These are phyloP conservation scores for Pisolithus tinctorius DNA, from an alignment of 768 basidiomycete genomes.

Conservation along the genomic window DNA sequence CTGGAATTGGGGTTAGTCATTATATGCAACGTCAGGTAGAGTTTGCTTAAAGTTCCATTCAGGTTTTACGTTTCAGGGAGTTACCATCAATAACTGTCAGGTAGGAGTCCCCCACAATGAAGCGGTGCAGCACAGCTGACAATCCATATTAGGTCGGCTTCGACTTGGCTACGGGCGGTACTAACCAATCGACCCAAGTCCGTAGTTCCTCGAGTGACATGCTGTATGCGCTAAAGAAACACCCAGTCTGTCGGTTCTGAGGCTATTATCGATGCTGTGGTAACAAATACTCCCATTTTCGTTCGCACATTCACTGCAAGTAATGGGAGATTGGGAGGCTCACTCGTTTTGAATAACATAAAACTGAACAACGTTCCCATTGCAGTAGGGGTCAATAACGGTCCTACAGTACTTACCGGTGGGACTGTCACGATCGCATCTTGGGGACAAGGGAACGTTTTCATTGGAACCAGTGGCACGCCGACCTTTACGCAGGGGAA, in stretches of 20 bases:
- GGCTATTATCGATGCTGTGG: slow-evolving; percentile 27
- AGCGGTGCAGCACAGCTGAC: background rate
- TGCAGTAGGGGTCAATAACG: slow-evolving; percentile 44
- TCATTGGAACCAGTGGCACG: slow-evolving; percentile 39
- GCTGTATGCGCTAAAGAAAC: background rate
- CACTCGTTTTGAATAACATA: slow-evolving; percentile 30
- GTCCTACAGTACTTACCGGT: slow-evolving; percentile 49
- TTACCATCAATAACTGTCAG: slow-evolving; percentile 27
- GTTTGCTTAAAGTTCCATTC: background rate
- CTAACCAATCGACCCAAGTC: slow-evolving; percentile 25
- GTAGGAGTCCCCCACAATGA: slow-evolving; percentile 5
- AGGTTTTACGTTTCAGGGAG: slow-evolving; percentile 31
- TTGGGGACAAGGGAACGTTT: slow-evolving; percentile 48
- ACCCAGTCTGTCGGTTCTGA: slow-evolving; percentile 22
- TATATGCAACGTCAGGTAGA: background rate
- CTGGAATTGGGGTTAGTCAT: slow-evolving; percentile 26
- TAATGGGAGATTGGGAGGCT: slow-evolving; percentile 20
- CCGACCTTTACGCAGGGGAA: slow-evolving; percentile 43
- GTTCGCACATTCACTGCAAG: slow-evolving; percentile 20
- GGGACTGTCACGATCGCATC: slow-evolving; percentile 37
- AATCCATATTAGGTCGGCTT: slow-evolving; percentile 18
- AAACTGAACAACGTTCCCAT: slow-evolving; percentile 23
- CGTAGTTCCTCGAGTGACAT: background rate
- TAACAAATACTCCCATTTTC: slow-evolving; percentile 27
- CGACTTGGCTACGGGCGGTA: slow-evolving; percentile 19